phyloP scores from a whole-genome alignment of 108 stramenopile species.

The Discostella stelligeroides region DNA sequence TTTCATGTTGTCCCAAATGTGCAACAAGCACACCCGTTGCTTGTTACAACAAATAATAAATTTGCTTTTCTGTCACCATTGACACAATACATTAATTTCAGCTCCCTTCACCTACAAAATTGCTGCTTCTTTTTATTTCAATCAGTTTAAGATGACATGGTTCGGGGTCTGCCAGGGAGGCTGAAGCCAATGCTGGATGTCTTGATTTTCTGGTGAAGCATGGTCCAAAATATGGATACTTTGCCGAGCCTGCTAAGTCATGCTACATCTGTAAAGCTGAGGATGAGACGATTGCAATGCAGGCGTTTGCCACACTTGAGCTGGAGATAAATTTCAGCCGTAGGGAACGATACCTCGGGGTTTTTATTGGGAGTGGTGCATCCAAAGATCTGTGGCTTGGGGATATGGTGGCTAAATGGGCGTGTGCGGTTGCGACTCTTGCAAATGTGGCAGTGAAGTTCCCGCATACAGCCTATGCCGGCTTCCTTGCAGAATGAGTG shows the following conservation, averaged over 20 bases:
- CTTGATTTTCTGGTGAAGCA: too few relatives aligned
- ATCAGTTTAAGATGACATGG: too few relatives aligned
- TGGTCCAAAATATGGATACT: too few relatives aligned
- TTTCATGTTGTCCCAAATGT: too few relatives aligned
- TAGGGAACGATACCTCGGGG: conserved; percentile 33
- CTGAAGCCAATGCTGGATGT: neutral
- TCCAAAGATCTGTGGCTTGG: conserved; percentile 17
- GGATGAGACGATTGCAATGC: conserved; percentile 1
- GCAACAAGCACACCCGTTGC: too few relatives aligned
- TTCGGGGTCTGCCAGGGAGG: too few relatives aligned
- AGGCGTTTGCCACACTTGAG: neutral
- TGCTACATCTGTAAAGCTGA: neutral
- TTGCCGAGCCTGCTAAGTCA: too few relatives aligned
- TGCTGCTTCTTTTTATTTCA: too few relatives aligned
- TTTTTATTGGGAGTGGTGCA: conserved; percentile 19
- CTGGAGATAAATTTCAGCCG: conserved; percentile 6
- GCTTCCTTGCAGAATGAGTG: conserved; percentile 32
- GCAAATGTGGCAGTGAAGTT: conserved; percentile 13
- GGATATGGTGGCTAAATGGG: conserved; percentile 14
- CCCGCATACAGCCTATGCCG: conserved; percentile 34
- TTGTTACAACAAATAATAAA: too few relatives aligned
- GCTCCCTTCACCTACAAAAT: too few relatives aligned
- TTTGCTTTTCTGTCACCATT: too few relatives aligned
- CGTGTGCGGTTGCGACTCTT: conserved; percentile 4
- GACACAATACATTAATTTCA: too few relatives aligned